Percentiles rank a stretch among this genome's conserved stretches.
phyloP scores from a whole-genome alignment of 1,284 basidiomycete genomes.

The Xanthoconium separans region DNA sequence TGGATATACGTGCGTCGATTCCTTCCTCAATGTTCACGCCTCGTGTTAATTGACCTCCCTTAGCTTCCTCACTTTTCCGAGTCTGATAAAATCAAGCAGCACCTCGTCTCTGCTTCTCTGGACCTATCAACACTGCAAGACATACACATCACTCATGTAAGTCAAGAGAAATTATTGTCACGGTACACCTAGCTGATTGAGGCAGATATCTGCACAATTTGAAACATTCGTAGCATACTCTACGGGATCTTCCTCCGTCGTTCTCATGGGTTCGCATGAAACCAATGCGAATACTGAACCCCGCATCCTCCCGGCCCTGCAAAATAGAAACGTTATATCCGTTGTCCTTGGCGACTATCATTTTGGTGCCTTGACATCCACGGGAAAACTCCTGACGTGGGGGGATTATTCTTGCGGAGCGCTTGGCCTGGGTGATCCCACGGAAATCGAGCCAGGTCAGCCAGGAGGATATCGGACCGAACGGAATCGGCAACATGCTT shows the following conservation, averaged over 20 bases:
- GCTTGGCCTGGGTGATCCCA: slow-evolving; percentile 78
- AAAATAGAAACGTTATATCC: slow-evolving; percentile 75
- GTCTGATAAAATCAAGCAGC: slow-evolving; percentile 44
- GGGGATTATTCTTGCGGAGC: slow-evolving; percentile 78
- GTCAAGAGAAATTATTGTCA: slow-evolving; percentile 5
- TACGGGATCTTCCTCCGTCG: slow-evolving; percentile 60
- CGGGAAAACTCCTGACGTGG: slow-evolving; percentile 83
- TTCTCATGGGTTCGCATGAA: slow-evolving; percentile 58
- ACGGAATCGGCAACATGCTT: slow-evolving; percentile 34
- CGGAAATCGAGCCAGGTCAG: slow-evolving; percentile 44
- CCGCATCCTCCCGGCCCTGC: slow-evolving; percentile 65
- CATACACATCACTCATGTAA: slow-evolving; percentile 71
- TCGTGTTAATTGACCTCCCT: slow-evolving; percentile 9
- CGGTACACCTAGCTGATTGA: slow-evolving; percentile 12
- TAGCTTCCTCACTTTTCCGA: slow-evolving; percentile 75
- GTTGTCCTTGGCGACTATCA: slow-evolving; percentile 91
- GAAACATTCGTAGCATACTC: slow-evolving; percentile 80
- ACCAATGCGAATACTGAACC: slow-evolving; percentile 47
- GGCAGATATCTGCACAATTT: slow-evolving; percentile 84
- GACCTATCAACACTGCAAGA: slow-evolving; percentile 41
- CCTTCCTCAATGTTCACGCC: background rate
- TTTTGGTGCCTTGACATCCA: slow-evolving; percentile 75
- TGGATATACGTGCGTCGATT: slow-evolving; percentile 73
- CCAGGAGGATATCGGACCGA: slow-evolving; percentile 60
- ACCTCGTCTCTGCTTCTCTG: slow-evolving; percentile 41